phyloP scores from a whole-genome alignment of 148 eudicot species.

The Dianthus caryophyllus region DNA sequence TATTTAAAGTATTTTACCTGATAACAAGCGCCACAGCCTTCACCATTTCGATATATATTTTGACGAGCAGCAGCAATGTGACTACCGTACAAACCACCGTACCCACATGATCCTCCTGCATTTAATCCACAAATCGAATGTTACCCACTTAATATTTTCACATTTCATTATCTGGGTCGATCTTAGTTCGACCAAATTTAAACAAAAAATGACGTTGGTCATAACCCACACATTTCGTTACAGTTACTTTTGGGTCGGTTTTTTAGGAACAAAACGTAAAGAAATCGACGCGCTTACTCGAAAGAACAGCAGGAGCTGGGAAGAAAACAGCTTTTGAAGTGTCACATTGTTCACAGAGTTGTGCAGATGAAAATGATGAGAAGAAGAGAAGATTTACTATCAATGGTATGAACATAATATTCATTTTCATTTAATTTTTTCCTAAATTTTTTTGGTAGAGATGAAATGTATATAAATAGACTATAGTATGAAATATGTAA shows the following conservation, averaged over 20 bases:
- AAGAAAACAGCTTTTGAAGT: conserved; percentile 30
- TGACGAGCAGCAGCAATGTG: conserved; percentile 78
- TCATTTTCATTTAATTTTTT: conserved; percentile 10
- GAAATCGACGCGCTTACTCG: too few species aligned
- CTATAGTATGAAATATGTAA: too few species aligned
- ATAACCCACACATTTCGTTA: not conserved
- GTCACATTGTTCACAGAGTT: conserved; percentile 27
- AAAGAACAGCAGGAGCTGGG: conserved; percentile 26
- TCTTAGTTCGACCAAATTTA: conserved; percentile 8
- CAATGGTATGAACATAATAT: conserved; percentile 1
- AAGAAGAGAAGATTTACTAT: conserved; percentile 20
- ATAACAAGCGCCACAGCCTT: conserved; percentile 90
- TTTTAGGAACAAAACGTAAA: too few species aligned
- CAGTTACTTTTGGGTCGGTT: too few species aligned
- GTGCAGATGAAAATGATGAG: conserved; percentile 20
- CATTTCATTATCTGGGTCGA: conserved; percentile 9
- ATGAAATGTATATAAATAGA: not conserved
- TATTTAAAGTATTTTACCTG: conserved; percentile 49
- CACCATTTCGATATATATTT: conserved; percentile 49
- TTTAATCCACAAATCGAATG: conserved; percentile 18
- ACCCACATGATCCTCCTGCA: conserved; percentile 83
- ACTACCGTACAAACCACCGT: conserved; percentile 60
- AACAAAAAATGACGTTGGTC: not conserved
- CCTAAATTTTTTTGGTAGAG: not conserved
- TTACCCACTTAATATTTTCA: conserved; percentile 20